phyloP scores from a whole-genome alignment of 163 green algal species.

The Chlamydomonas reinhardtii region DNA sequence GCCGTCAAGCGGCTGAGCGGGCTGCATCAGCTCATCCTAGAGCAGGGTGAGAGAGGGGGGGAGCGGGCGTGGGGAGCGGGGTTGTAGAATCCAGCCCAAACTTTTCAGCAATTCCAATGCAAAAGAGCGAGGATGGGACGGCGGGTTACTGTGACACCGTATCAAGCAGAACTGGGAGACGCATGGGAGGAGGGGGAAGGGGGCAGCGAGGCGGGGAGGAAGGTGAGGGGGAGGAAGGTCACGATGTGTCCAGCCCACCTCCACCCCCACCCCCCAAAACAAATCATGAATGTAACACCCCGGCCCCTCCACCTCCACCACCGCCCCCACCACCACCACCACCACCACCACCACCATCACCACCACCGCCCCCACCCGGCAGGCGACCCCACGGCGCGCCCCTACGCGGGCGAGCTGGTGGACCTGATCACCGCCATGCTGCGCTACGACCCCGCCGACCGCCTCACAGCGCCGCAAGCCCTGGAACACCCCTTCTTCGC shows the following conservation, averaged over 20 bases:
- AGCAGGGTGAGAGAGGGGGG: constrained; percentile 18
- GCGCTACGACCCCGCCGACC: constrained; percentile 80
- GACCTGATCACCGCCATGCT: constrained; percentile 49
- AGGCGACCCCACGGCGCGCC: constrained; percentile 45
- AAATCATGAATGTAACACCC: neutral
- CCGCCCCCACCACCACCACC: neutral
- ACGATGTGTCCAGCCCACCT: too few species aligned
- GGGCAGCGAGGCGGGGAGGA: too few species aligned
- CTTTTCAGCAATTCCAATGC: too few species aligned
- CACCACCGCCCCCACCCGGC: neutral
- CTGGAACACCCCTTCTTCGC: constrained; percentile 83
- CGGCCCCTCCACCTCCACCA: too few species aligned
- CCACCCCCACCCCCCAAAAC: too few species aligned
- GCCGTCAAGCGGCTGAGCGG: constrained; percentile 76
- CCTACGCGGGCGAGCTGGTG: constrained; percentile 45
- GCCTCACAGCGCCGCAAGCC: constrained; percentile 71
- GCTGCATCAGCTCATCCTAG: constrained; percentile 57
- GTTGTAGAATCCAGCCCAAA: too few species aligned
- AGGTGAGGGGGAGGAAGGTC: too few species aligned
- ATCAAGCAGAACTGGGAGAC: too few species aligned
- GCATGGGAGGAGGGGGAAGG: too few species aligned
- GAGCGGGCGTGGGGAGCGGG: too few species aligned
- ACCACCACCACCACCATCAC: neutral
- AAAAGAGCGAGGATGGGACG: neutral
- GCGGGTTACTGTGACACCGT: too few species aligned